Percentiles rank a stretch among this genome's conserved stretches.
Conservation (phyloP, 2,329 filamentous ascomycete genomes). For the Pestalotiopsis sp. region DNA sequence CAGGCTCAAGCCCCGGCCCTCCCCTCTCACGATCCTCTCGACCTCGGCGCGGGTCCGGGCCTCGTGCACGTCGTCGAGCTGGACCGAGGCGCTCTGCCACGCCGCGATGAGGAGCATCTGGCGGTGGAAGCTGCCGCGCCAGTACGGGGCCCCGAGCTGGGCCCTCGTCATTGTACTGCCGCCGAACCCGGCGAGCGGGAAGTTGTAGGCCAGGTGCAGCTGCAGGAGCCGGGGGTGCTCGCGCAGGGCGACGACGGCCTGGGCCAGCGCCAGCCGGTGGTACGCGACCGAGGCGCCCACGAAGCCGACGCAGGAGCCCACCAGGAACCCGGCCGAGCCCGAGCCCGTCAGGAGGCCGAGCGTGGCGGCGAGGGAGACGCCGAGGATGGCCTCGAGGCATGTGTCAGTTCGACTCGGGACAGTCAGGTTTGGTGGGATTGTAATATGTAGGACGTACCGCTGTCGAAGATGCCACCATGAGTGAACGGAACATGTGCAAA, state of each 20-base stretch:
- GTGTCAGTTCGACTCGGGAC: not conserved
- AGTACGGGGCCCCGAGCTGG: slow-evolving; percentile 17
- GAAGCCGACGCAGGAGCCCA: slow-evolving; percentile 9
- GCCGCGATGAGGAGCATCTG: slow-evolving; percentile 23
- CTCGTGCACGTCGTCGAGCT: slow-evolving; percentile 24
- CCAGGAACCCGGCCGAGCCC: not conserved
- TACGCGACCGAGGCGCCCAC: slow-evolving; percentile 2
- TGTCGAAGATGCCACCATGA: slow-evolving; percentile 7
- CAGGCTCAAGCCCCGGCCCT: slow-evolving; percentile 19
- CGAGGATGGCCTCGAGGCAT: not conserved
- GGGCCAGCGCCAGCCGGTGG: not conserved
- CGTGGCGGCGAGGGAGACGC: not conserved
- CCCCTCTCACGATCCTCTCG: slow-evolving; percentile 18
- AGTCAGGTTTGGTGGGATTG: too few species aligned
- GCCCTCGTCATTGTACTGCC: slow-evolving; percentile 13
- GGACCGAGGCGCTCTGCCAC: slow-evolving; percentile 22
- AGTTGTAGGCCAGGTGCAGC: slow-evolving; percentile 1
- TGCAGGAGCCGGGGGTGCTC: not conserved
- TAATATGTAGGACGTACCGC: not conserved
- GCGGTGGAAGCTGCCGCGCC: slow-evolving; percentile 16
- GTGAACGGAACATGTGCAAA: not conserved
- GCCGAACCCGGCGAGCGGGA: slow-evolving; percentile 11
- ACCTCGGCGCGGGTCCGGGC: slow-evolving; percentile 18
- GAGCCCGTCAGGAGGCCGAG: slow-evolving; percentile 2
- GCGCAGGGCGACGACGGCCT: not conserved